Evolutionary conservation across 139 green algal genomes (phyloP).

Genomic region (Zygnema cylindricum): DNA sequence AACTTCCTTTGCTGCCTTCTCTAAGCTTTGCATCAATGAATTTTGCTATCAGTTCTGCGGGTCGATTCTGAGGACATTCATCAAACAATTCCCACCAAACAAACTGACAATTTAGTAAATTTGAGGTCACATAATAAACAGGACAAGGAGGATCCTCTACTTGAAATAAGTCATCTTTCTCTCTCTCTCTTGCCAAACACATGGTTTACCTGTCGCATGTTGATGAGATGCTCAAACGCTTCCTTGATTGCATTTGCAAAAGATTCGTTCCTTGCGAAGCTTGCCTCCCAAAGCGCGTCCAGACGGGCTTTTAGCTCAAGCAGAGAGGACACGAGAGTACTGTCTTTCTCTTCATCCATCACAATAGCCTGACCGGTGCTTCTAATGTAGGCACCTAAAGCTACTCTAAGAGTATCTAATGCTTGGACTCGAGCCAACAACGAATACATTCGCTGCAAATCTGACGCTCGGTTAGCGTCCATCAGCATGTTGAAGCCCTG

Average conservation of each 20-base stretch:
- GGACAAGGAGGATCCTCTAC: too few relatives aligned
- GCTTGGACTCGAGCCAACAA: slow-evolving; percentile 73
- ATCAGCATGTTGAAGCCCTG: slow-evolving; percentile 78
- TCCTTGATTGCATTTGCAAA: slow-evolving; percentile 87
- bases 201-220: slow-evolving; percentile 76
- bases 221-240: slow-evolving; percentile 93
- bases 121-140: too few relatives aligned
- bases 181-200: background rate
- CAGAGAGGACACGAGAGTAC: slow-evolving; percentile 87
- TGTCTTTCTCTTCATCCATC: slow-evolving; percentile 89
- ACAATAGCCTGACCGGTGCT: slow-evolving; percentile 75
- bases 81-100: too few relatives aligned
- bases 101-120: too few relatives aligned
- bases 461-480: slow-evolving; percentile 72
- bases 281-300: slow-evolving; percentile 66
- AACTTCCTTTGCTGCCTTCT: slow-evolving; percentile 74
- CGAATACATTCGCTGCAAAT: slow-evolving; percentile 84
- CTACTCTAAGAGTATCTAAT: slow-evolving; percentile 72
- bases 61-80: slow-evolving; percentile 61
- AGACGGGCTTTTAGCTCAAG: slow-evolving; percentile 81
- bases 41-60: slow-evolving; percentile 96
- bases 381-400: slow-evolving; percentile 82
- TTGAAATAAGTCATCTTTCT: too few relatives aligned
- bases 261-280: slow-evolving; percentile 71
- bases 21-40: slow-evolving; percentile 89